Evolutionary conservation across 306 rosid species (phyloP).

Genomic region (Begonia masoniana): DNA sequence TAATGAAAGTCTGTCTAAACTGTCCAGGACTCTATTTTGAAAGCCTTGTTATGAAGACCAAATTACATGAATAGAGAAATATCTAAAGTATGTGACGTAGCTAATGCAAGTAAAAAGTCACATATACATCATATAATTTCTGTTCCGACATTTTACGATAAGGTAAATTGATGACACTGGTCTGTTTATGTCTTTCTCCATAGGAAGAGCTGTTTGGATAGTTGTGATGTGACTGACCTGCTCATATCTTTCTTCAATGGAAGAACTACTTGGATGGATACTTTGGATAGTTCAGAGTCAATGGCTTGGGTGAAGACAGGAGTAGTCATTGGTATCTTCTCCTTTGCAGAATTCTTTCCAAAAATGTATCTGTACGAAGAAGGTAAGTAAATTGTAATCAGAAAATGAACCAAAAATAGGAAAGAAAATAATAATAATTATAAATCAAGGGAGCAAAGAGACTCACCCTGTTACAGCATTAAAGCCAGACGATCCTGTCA

Average conservation of each 20-base stretch:
- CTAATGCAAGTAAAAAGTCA: too few species aligned
- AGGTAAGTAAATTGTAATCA: background rate
- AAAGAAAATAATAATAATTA: background rate
- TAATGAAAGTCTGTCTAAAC: too few species aligned
- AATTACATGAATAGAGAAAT: too few species aligned
- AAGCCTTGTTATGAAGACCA: too few species aligned
- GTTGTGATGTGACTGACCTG: slow-evolving; percentile 26
- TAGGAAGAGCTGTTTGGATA: background rate
- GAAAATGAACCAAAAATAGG: too few species aligned
- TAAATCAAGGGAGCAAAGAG: background rate
- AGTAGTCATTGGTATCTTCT: slow-evolving; percentile 92
- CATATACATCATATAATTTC: too few species aligned
- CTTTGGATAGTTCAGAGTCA: slow-evolving; percentile 38
- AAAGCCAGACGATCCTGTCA: slow-evolving; percentile 71
- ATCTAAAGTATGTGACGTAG: too few species aligned
- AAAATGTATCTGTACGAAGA: slow-evolving; percentile 51
- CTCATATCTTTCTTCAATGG: slow-evolving; percentile 53
- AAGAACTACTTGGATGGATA: slow-evolving; percentile 81
- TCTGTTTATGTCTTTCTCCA: background rate
- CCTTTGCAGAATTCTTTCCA: slow-evolving; percentile 65
- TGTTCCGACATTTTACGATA: background rate
- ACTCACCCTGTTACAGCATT: slow-evolving; percentile 75
- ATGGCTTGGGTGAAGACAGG: slow-evolving; percentile 79
- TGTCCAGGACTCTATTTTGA: too few species aligned
- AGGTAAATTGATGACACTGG: background rate